Conservation (phyloP, 345 rosid genomes). For the Bruguiera sexangula region DNA sequence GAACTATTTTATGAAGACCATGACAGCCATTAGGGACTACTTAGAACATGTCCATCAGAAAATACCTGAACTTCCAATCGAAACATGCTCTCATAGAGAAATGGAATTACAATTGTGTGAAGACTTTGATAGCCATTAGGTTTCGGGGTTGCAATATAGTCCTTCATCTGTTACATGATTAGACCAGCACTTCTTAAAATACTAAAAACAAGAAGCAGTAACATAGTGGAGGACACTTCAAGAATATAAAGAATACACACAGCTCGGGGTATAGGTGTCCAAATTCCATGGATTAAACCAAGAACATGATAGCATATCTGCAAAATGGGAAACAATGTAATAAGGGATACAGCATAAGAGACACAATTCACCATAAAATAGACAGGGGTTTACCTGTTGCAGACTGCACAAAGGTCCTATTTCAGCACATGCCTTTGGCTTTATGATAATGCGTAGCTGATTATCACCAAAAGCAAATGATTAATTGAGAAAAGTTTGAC, state of each 20-base stretch:
- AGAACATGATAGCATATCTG: constrained; percentile 99
- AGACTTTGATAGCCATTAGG: constrained; percentile 99
- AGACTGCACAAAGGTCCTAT: constrained; percentile 80
- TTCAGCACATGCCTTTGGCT: constrained; percentile 69
- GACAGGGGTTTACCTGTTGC: constrained; percentile 64
- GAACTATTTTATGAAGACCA: background rate
- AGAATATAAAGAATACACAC: constrained; percentile 38
- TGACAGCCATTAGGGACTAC: background rate
- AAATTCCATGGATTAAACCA: constrained; percentile 92
- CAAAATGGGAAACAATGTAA: constrained; percentile 28
- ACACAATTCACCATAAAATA: constrained; percentile 18
- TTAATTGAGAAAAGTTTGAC: constrained; percentile 15
- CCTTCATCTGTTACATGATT: constrained; percentile 55
- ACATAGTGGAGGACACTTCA: background rate
- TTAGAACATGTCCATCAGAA: background rate
- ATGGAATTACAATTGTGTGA: constrained; percentile 85
- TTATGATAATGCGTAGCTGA: constrained; percentile 88
- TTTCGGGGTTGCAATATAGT: constrained; percentile 81
- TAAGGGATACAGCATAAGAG: constrained; percentile 10
- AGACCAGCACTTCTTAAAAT: background rate
- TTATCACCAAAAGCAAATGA: constrained; percentile 28
- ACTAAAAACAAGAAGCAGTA: background rate
- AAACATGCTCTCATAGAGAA: constrained; percentile 87
- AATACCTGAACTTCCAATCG: constrained; percentile 85
- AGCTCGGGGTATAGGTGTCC: constrained; percentile 95